A percentile compares a stretch with the other conserved stretches of the same genome.
These are phyloP conservation scores for Paramyrothecium sp. DNA, from an alignment of 2,329 filamentous ascomycete species.

Conservation along the genomic window DNA sequence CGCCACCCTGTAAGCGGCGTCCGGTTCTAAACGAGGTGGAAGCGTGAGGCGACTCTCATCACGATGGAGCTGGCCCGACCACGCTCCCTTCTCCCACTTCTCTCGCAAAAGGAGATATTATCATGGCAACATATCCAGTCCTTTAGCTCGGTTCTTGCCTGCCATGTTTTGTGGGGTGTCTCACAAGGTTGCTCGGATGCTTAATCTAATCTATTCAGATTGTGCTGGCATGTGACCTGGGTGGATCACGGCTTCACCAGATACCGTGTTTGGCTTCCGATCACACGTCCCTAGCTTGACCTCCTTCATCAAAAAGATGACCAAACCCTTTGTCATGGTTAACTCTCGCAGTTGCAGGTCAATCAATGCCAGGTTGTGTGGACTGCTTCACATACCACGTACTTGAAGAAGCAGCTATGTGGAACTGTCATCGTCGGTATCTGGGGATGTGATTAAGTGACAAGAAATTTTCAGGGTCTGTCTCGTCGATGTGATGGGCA, in stretches of 20 bases:
- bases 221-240: background rate
- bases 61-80: too few relatives aligned
- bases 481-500: background rate
- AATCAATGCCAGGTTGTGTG: background rate
- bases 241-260: background rate
- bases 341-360: background rate
- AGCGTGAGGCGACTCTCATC: too few relatives aligned
- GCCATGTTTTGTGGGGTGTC: background rate
- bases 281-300: background rate
- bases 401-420: background rate
- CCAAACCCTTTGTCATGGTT: background rate
- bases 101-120: background rate
- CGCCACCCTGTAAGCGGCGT: too few relatives aligned
- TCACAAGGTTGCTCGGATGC: background rate
- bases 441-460: background rate
- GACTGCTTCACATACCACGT: background rate
- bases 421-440: background rate
- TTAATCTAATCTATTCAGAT: background rate
- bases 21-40: too few relatives aligned
- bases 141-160: background rate
- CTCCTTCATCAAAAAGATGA: background rate
- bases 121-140: background rate
- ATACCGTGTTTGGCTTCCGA: background rate
- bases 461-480: background rate
- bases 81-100: background rate